A percentile compares a stretch with the other conserved stretches of the same genome.
phyloP scores from a whole-genome alignment of 345 rosid genomes.

The Abelmoschus esculentus region DNA sequence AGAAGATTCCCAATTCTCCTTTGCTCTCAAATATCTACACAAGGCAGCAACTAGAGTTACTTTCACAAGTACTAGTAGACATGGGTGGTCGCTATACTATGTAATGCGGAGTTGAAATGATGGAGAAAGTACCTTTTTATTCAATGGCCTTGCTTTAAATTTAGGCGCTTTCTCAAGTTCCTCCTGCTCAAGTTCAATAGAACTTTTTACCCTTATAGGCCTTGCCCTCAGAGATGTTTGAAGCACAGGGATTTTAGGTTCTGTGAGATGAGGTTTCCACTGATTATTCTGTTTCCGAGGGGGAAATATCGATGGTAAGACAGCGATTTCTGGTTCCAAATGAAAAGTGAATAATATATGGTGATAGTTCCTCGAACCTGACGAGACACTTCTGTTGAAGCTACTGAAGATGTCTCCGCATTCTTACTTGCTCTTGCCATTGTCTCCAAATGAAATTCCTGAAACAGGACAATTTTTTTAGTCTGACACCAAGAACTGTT shows the following conservation, averaged over 20 bases:
- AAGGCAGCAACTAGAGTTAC: background rate
- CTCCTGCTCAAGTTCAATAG: slow-evolving; percentile 76
- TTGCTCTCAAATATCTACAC: slow-evolving; percentile 88
- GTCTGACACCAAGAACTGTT: background rate
- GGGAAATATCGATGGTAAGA: background rate
- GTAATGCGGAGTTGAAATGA: background rate
- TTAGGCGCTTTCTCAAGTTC: slow-evolving; percentile 85
- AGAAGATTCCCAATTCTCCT: slow-evolving; percentile 82
- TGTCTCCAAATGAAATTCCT: slow-evolving; percentile 92
- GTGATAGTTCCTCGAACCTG: slow-evolving; percentile 37
- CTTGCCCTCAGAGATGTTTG: slow-evolving; percentile 89
- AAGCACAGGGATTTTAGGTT: slow-evolving; percentile 72
- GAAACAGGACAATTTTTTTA: slow-evolving; percentile 11
- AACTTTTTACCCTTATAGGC: slow-evolving; percentile 63
- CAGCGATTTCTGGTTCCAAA: background rate
- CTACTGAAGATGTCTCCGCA: slow-evolving; percentile 72
- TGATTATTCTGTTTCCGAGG: slow-evolving; percentile 35
- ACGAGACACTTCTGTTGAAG: slow-evolving; percentile 62
- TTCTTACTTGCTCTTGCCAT: slow-evolving; percentile 70
- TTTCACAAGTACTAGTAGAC: background rate
- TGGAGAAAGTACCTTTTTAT: slow-evolving; percentile 60
- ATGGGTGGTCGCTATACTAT: background rate
- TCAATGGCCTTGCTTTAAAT: slow-evolving; percentile 92
- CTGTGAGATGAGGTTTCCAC: slow-evolving; percentile 66
- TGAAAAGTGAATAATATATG: background rate